These are phyloP conservation scores for Capsicum chinense DNA, from an alignment of 257 asterid genomes.

Conservation along the genomic window DNA sequence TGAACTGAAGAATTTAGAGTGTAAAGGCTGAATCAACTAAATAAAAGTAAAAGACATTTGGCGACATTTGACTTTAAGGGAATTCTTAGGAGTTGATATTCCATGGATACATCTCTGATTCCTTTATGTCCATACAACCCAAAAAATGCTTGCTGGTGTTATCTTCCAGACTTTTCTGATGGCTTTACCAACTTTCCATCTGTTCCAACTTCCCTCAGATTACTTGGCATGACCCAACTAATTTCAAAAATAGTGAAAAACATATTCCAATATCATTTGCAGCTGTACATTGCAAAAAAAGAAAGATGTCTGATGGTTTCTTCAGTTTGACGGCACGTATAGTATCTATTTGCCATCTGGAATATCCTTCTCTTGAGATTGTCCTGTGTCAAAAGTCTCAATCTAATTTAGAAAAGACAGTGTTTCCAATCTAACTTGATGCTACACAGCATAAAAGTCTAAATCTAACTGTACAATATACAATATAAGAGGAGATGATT, in stretches of 20 bases:
- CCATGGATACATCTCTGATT: too few relatives aligned
- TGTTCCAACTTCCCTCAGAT: not conserved
- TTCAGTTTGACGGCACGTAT: not conserved
- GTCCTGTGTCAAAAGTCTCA: not conserved
- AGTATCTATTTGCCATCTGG: not conserved
- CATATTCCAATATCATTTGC: not conserved
- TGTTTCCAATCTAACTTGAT: not conserved
- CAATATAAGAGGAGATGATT: not conserved
- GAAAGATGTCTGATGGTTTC: not conserved
- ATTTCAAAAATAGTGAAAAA: not conserved
- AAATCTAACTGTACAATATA: not conserved
- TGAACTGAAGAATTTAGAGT: not conserved
- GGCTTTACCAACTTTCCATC: not conserved
- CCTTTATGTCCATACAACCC: too few relatives aligned
- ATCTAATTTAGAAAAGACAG: not conserved
- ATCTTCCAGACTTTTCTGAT: constrained; percentile 4
- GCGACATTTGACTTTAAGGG: not conserved
- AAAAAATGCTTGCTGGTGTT: not conserved
- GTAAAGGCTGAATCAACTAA: not conserved
- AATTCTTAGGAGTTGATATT: not conserved
- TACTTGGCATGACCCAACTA: not conserved
- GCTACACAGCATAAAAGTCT: not conserved
- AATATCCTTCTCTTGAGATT: not conserved
- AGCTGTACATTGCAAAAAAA: not conserved
- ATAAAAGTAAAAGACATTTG: not conserved